phyloP scores from a whole-genome alignment of 345 rosid genomes.

The Citrus reticulata region DNA sequence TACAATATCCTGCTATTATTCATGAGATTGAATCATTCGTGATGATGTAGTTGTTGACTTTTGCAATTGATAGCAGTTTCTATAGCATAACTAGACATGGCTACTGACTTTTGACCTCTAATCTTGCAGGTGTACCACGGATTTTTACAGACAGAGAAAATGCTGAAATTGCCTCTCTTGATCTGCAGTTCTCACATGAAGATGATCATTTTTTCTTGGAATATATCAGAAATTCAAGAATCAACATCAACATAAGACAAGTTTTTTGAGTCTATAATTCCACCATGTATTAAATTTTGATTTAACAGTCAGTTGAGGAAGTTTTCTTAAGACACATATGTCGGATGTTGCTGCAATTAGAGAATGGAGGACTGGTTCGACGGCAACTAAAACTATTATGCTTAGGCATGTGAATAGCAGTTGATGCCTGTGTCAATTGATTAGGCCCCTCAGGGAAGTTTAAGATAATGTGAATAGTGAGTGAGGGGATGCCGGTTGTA shows the following conservation, averaged over 20 bases:
- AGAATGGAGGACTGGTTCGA: neutral
- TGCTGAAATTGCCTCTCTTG: conserved; percentile 59
- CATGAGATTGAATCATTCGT: neutral
- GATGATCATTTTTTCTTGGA: conserved; percentile 41
- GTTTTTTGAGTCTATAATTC: conserved; percentile 40
- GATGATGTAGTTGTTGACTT: neutral
- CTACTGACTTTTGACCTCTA: neutral
- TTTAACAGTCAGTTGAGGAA: neutral
- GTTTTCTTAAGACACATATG: neutral
- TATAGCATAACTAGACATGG: neutral
- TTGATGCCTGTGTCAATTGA: neutral
- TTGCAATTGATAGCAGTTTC: neutral
- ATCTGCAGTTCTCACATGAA: conserved; percentile 36
- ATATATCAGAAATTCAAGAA: conserved; percentile 73
- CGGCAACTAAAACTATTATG: neutral
- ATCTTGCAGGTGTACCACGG: conserved; percentile 67
- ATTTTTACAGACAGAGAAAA: conserved; percentile 64
- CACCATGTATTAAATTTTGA: neutral
- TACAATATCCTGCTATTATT: neutral
- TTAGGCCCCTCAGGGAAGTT: neutral
- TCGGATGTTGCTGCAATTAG: neutral
- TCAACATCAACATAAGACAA: conserved; percentile 87
- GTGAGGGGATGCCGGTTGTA: neutral
- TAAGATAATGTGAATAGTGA: neutral
- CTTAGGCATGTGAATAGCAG: too few relatives aligned